These are phyloP conservation scores for Solanum lycopersicoides DNA, from an alignment of 257 asterid species.

Conservation along the genomic window DNA sequence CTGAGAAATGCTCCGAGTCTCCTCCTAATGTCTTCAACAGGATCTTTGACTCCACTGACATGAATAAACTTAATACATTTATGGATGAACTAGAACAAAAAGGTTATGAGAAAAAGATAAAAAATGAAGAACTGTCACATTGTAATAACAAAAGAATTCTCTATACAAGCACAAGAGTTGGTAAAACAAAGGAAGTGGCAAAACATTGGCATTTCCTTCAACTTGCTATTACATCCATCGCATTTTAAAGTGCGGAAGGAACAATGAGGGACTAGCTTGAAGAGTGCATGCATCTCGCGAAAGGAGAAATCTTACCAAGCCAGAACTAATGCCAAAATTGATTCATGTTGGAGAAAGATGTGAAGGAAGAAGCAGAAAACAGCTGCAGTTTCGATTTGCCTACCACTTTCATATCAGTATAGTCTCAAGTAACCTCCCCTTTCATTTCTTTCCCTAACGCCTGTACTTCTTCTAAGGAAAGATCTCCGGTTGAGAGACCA, in stretches of 20 bases:
- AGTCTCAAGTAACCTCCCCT: conserved; percentile 57
- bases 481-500: conserved; percentile 62
- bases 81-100: neutral
- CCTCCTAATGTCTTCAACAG: neutral
- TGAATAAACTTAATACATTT: neutral
- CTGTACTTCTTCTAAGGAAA: conserved; percentile 29
- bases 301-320: neutral
- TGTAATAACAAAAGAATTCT: neutral
- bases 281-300: neutral
- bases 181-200: neutral
- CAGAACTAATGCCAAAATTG: neutral
- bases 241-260: neutral
- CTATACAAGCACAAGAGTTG: neutral
- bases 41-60: neutral
- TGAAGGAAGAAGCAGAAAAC: neutral
- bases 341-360: neutral
- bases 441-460: conserved; percentile 22
- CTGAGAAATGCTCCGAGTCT: neutral
- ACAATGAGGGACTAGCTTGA: neutral
- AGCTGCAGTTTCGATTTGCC: neutral
- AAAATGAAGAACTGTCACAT: neutral
- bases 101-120: neutral
- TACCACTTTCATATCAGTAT: conserved; percentile 8
- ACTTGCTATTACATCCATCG: neutral
- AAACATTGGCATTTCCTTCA: neutral